Percentiles rank a stretch among this genome's conserved stretches.
Conservation (phyloP, 345 rosid species). For the Salix viminalis region DNA sequence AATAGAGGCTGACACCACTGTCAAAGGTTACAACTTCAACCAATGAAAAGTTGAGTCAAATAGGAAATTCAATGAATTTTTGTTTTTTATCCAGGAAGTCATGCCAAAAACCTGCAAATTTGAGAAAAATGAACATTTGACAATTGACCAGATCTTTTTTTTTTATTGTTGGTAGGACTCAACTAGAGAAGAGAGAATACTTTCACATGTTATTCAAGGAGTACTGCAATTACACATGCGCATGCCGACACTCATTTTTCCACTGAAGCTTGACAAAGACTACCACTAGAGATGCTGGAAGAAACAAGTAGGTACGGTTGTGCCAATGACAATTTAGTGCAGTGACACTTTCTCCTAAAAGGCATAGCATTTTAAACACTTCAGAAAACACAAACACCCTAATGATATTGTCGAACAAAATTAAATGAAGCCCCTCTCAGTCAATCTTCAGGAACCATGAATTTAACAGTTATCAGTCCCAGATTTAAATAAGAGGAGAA, state of each 20-base stretch:
- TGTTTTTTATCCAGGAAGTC: conserved; percentile 3
- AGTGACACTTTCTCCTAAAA: background rate
- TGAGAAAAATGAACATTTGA: conserved; percentile 5
- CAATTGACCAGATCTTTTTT: background rate
- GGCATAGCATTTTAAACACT: background rate
- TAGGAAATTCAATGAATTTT: background rate
- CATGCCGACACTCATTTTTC: background rate
- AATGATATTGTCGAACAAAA: background rate
- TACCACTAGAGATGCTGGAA: conserved; percentile 5
- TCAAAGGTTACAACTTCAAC: background rate
- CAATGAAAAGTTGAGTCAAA: background rate
- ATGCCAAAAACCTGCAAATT: conserved; percentile 29
- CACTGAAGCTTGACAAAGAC: conserved; percentile 18
- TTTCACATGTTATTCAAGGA: conserved; percentile 2
- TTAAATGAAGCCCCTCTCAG: background rate
- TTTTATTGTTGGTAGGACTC: background rate
- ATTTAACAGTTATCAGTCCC: background rate
- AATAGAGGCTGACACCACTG: background rate
- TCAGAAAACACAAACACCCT: background rate
- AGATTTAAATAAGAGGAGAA: background rate
- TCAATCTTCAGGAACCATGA: background rate
- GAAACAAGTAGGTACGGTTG: conserved; percentile 12
- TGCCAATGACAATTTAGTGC: background rate
- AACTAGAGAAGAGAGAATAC: background rate
- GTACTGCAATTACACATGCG: background rate